phyloP scores from a whole-genome alignment of 106 monocot genomes.

The Ottelia alismoides region DNA sequence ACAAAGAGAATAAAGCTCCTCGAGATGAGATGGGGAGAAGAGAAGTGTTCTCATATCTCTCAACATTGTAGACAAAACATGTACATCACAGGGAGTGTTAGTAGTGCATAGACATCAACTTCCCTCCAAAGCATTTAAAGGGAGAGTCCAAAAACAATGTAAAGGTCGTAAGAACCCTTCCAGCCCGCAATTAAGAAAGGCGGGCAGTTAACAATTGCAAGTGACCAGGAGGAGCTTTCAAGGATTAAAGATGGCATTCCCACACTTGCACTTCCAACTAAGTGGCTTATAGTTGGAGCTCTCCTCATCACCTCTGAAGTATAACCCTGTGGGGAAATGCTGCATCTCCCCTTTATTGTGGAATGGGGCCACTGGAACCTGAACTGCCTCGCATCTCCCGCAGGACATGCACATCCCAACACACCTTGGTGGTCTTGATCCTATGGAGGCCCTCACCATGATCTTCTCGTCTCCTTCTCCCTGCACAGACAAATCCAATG shows the following conservation, averaged over 20 bases:
- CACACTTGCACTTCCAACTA: slow-evolving; percentile 77
- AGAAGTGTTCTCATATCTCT: too few species aligned
- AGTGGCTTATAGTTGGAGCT: slow-evolving; percentile 60
- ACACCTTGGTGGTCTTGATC: slow-evolving; percentile 59
- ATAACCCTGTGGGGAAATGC: background rate
- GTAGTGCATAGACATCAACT: too few species aligned
- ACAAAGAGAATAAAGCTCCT: too few species aligned
- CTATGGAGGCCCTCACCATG: slow-evolving; percentile 21
- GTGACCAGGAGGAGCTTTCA: background rate
- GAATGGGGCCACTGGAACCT: slow-evolving; percentile 41
- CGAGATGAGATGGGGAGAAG: too few species aligned
- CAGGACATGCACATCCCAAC: slow-evolving; percentile 45
- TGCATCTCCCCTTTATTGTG: background rate
- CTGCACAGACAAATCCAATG: too few species aligned
- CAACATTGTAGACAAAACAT: too few species aligned
- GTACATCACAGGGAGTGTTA: too few species aligned
- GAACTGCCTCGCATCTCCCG: slow-evolving; percentile 55
- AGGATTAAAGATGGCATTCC: slow-evolving; percentile 36
- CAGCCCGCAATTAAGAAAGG: too few species aligned
- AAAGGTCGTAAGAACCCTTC: too few species aligned
- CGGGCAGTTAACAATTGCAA: too few species aligned
- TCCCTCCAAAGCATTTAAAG: too few species aligned
- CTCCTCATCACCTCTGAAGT: slow-evolving; percentile 16
- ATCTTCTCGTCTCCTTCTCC: slow-evolving; percentile 1
- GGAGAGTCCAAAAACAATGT: too few species aligned